These are phyloP conservation scores for Phytophthora colocasiae DNA, from an alignment of 352 stramenopile species.

Conservation along the genomic window DNA sequence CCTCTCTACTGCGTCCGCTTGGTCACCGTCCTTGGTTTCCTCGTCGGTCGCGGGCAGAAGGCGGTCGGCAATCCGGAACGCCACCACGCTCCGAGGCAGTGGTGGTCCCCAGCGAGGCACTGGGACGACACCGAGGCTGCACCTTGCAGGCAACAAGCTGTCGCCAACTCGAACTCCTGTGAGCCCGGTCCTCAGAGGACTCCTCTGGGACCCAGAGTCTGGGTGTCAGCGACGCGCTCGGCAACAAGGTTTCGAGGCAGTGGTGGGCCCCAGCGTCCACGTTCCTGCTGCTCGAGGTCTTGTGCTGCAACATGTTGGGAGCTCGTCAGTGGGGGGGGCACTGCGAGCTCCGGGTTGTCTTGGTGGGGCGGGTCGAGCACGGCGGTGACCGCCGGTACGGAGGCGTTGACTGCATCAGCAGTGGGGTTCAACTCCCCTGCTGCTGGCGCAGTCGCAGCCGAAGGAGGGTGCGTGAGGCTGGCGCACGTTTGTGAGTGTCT, in stretches of 20 bases:
- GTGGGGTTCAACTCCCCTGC: constrained; percentile 4
- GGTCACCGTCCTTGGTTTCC: not conserved
- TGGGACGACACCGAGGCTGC: not conserved
- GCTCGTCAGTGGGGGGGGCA: too few relatives aligned
- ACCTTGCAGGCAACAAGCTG: too few relatives aligned
- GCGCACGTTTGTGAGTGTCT: not conserved
- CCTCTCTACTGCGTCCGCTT: not conserved
- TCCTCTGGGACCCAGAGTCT: too few relatives aligned
- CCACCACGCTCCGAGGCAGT: not conserved
- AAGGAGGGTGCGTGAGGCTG: not conserved
- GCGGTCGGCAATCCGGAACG: not conserved
- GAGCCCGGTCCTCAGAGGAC: too few relatives aligned
- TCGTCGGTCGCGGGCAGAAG: not conserved
- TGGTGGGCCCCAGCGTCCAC: not conserved
- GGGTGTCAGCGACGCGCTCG: not conserved
- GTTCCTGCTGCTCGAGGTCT: not conserved
- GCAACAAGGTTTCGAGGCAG: not conserved
- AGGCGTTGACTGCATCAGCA: not conserved
- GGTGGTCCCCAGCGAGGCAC: not conserved
- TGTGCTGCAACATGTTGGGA: not conserved
- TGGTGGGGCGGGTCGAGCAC: too few relatives aligned
- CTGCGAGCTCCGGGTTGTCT: too few relatives aligned
- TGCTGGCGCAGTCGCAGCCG: constrained; percentile 2
- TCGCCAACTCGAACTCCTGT: too few relatives aligned
- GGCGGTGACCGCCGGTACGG: not conserved